Conservation (phyloP, 148 eudicot species). For the Cornus suecica region DNA sequence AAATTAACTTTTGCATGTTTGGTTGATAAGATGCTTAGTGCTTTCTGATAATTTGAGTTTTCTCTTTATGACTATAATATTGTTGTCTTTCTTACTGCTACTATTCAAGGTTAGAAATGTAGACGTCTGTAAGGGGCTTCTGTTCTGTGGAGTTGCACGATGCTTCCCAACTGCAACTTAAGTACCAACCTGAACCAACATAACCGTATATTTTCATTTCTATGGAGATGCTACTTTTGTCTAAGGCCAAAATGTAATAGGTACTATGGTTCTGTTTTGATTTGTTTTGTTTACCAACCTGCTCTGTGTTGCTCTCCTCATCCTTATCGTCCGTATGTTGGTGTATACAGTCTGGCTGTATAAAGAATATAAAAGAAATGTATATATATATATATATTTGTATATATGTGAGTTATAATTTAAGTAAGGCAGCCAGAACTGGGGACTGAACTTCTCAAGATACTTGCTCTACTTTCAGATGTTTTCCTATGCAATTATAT, state of each 20-base stretch:
- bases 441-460: not conserved
- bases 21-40: too few relatives aligned
- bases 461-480: not conserved
- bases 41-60: too few relatives aligned
- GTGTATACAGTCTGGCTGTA: not conserved
- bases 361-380: too few relatives aligned
- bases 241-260: not conserved
- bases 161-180: not conserved
- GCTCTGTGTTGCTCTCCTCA: not conserved
- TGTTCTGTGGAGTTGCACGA: not conserved
- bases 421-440: too few relatives aligned
- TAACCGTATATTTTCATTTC: not conserved
- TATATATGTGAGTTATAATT: too few relatives aligned
- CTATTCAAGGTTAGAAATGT: too few relatives aligned
- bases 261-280: not conserved
- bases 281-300: not conserved
- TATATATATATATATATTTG: too few relatives aligned
- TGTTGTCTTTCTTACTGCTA: too few relatives aligned
- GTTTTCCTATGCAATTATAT: not conserved
- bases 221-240: not conserved
- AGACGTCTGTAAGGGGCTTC: too few relatives aligned
- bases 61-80: too few relatives aligned
- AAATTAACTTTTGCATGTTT: too few relatives aligned
- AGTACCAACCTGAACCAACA: not conserved
- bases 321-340: not conserved